Conservation (phyloP, 768 basidiomycete genomes). For the Russula abietina region DNA sequence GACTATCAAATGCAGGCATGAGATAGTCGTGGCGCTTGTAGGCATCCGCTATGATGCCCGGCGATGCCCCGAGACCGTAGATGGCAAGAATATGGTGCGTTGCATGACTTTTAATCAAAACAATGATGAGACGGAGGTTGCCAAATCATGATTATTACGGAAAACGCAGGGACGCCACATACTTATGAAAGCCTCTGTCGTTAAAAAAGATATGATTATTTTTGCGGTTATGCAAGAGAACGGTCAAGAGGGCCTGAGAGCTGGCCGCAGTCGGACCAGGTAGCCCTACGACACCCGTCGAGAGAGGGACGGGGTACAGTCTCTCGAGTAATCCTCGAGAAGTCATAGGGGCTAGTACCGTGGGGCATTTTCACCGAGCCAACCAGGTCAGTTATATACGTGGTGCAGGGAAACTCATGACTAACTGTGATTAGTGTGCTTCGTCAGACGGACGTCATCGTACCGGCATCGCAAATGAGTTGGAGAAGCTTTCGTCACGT, state of each 20-base stretch:
- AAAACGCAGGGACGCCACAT: conserved; percentile 23
- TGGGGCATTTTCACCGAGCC: no score
- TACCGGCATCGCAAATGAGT: no score
- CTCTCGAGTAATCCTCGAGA: conserved; percentile 3
- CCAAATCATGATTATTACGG: not conserved
- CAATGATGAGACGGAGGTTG: not conserved
- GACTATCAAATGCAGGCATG: conserved; percentile 39
- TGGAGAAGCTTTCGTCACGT: no score
- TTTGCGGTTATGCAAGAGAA: conserved; percentile 45
- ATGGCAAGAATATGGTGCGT: conserved; percentile 53
- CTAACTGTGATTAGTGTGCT: not conserved
- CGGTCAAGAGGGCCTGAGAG: conserved; percentile 2
- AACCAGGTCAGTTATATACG: not conserved
- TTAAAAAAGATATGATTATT: conserved; percentile 55
- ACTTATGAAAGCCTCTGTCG: conserved; percentile 33
- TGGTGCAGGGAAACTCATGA: not conserved
- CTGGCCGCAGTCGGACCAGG: conserved; percentile 14
- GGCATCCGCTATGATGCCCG: conserved; percentile 37
- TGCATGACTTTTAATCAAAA: conserved; percentile 39
- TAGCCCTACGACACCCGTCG: conserved; percentile 4
- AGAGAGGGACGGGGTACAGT: conserved; percentile 15
- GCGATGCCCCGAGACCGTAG: conserved; percentile 53
- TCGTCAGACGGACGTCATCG: not conserved
- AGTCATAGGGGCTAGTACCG: not conserved
- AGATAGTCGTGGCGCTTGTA: conserved; percentile 40